phyloP scores from a whole-genome alignment of 2,329 filamentous ascomycete species.

The Penicillium italicum region DNA sequence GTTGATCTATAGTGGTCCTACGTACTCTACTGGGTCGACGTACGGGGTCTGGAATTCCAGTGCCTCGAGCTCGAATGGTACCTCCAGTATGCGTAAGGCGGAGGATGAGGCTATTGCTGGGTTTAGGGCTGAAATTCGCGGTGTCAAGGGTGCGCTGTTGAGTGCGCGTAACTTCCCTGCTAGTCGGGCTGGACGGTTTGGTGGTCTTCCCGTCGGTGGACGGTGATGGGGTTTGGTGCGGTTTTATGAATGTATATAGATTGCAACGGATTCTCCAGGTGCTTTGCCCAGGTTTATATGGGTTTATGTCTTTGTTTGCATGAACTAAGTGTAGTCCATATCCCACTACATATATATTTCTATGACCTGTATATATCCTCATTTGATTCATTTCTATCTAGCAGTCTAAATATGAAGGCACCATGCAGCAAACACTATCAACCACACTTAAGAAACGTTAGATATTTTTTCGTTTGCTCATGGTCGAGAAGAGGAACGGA shows the following conservation, averaged over 20 bases:
- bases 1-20: conserved; percentile 39
- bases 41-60: conserved; percentile 35
- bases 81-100: conserved; percentile 35
- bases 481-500: conserved; percentile 13
- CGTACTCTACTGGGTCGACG: conserved; percentile 26
- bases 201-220: conserved; percentile 15
- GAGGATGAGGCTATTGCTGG: conserved; percentile 57
- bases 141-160: conserved; percentile 61
- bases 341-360: too few species aligned
- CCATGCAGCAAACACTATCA: background rate
- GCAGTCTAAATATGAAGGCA: conserved; percentile 6
- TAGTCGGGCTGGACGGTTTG: conserved; percentile 28
- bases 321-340: too few species aligned
- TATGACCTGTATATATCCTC: too few species aligned
- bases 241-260: background rate
- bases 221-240: conserved; percentile 9
- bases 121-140: conserved; percentile 58
- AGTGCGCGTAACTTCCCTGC: conserved; percentile 60
- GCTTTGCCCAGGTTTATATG: background rate
- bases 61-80: conserved; percentile 7
- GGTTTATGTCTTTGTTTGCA: background rate
- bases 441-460: background rate
- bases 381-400: conserved; percentile 12
- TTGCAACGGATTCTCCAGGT: background rate
- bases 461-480: conserved; percentile 15